Evolutionary conservation across 495 filamentous ascomycete species (phyloP), one percentile per base, ranked within the genome.

Genomic region (Lepidopterella palustris): DNA sequence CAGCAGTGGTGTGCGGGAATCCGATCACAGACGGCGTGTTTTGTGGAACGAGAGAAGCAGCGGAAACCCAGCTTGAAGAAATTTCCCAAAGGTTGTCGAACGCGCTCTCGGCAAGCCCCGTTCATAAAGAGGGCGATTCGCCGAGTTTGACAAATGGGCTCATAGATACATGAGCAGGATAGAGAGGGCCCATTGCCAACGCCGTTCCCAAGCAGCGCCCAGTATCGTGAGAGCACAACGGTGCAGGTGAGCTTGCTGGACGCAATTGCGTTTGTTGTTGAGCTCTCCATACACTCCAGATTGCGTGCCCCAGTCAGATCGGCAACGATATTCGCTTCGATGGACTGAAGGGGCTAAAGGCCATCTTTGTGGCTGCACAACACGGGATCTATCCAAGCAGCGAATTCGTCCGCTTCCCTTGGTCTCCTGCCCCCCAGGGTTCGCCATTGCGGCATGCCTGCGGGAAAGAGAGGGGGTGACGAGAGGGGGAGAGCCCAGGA

Each of bases 11-110:
- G 60, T 8, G 39, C 51, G 58, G 54, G 57, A 57, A 54, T 15
- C 29, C 48, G 52, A 50, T 29, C 56, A 39, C 51, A 58, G 60
- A 27, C 55, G 60, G 48, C 48, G 54, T 52, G 60, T 54, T 58
- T 32, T 21, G 45, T 47, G 42, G 45, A 6, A 57, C 21, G 45
- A 24, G 23, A 24, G 23, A 1, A 26, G 21, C 50, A 42, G 24
- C 4, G 50, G 15, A 45, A 28, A 20, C 25, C 53, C 13, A 11
- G 29, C 39, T 6, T 26, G 5, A 3, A 52, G 24, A 35, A 35
- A 42, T 42, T 42, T 25, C 26, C 24, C 47, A 20, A 42, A 20
- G 39, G 8, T 20, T 42, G 39, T 3, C 13, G 3, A 2, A 9
- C 20, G 39, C 39, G 13, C 13, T 42, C 47, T 18, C 18, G 3